These are phyloP conservation scores for Lyophyllum atratum DNA, from an alignment of 768 basidiomycete genomes.

Conservation along the genomic window DNA sequence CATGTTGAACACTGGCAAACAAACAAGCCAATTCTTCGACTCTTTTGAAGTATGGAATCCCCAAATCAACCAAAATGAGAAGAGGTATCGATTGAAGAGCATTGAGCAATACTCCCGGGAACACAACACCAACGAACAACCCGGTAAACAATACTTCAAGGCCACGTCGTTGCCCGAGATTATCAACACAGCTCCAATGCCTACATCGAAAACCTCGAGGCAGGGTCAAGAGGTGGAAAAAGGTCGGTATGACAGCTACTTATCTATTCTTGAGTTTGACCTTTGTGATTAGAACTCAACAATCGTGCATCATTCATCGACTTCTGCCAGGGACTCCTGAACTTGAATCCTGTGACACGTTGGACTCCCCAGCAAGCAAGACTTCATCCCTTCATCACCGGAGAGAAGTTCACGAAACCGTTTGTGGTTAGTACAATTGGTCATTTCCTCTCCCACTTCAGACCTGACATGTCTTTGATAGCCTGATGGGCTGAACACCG, in stretches of 20 bases:
- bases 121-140: constrained; percentile 94
- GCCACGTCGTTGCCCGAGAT: constrained; percentile 93
- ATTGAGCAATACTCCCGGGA: constrained; percentile 96
- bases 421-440: constrained; percentile 62
- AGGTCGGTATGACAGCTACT: constrained; percentile 47
- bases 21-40: constrained; percentile 93
- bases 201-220: constrained; percentile 75
- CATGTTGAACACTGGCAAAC: constrained; percentile 97
- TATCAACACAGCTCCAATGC: constrained; percentile 94
- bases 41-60: constrained; percentile 57
- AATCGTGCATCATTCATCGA: constrained; percentile 95
- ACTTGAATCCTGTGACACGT: constrained; percentile 91
- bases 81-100: constrained; percentile 86
- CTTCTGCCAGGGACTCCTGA: constrained; percentile 92
- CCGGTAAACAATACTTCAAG: constrained; percentile 99
- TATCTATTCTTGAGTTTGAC: constrained; percentile 3
- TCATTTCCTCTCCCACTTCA: constrained; percentile 8
- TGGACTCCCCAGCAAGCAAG: constrained; percentile 98
- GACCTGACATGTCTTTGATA: constrained; percentile 21
- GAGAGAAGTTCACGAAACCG: constrained; percentile 90
- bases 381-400: constrained; percentile 96
- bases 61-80: constrained; percentile 73
- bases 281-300: constrained; percentile 72
- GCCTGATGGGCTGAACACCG: constrained; percentile 52
- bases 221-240: constrained; percentile 87